Evolutionary conservation across 176 grass and related monocot genomes (phyloP).

Genomic region (Olyra latifolia): DNA sequence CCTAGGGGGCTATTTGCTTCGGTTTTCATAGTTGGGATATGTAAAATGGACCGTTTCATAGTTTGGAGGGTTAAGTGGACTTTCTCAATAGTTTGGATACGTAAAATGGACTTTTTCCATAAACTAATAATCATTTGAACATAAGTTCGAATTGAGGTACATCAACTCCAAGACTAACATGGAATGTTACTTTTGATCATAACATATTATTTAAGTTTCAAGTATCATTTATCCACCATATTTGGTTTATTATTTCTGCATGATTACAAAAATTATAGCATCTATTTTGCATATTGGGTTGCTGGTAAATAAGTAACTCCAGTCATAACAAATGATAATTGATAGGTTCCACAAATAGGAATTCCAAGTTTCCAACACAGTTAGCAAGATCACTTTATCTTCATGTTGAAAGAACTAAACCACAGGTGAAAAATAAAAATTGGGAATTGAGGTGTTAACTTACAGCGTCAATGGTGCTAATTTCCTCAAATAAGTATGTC

Average conservation of each 20-base stretch:
- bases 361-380: constrained; percentile 1
- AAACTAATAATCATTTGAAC: no score
- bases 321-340: constrained; percentile 19
- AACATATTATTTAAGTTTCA: not conserved
- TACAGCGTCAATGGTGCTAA: constrained; percentile 43
- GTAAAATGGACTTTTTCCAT: no score
- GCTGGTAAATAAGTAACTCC: constrained; percentile 13
- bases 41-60: no score
- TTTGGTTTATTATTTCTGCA: not conserved
- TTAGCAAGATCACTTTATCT: not conserved
- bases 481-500: constrained; percentile 55
- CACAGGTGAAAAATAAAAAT: constrained; percentile 13
- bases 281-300: not conserved
- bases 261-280: not conserved
- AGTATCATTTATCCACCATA: not conserved
- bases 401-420: constrained; percentile 13
- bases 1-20: no score
- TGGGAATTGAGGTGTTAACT: constrained; percentile 18
- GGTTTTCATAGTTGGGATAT: no score
- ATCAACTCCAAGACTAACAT: not conserved
- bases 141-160: not conserved
- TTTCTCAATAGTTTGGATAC: no score
- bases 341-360: not conserved
- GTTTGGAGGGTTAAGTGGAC: no score
- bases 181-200: not conserved